Conservation (phyloP, 345 rosid species). For the Limnanthes douglasii region DNA sequence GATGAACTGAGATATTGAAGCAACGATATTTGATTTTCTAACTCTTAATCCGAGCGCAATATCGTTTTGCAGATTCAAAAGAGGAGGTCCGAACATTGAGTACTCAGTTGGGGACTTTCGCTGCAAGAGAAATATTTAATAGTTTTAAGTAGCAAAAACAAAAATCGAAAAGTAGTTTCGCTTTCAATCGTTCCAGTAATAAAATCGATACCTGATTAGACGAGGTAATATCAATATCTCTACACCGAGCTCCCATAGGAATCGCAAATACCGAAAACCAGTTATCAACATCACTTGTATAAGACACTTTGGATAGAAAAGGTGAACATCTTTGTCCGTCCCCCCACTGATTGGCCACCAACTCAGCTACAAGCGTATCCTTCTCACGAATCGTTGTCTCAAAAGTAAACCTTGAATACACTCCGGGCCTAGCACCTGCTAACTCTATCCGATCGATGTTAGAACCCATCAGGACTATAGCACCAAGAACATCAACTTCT, state of each 20-base stretch:
- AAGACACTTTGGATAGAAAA: constrained; percentile 52
- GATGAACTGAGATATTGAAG: constrained; percentile 54
- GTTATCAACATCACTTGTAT: constrained; percentile 38
- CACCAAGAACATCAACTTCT: constrained; percentile 60
- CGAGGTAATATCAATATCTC: constrained; percentile 37
- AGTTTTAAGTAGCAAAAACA: too few species aligned
- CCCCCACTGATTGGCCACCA: constrained; percentile 34
- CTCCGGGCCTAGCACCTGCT: constrained; percentile 53
- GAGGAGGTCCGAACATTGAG: constrained; percentile 54
- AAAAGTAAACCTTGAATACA: constrained; percentile 45
- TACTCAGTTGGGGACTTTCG: constrained; percentile 42
- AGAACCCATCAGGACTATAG: constrained; percentile 32
- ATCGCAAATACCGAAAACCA: constrained; percentile 59
- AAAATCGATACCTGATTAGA: constrained; percentile 33
- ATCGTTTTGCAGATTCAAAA: constrained; percentile 41
- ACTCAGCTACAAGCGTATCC: constrained; percentile 51
- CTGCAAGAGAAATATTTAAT: constrained; percentile 18
- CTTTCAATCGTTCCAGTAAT: too few species aligned
- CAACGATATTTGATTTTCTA: constrained; percentile 42
- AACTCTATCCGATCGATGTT: constrained; percentile 24
- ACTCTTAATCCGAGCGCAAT: constrained; percentile 42
- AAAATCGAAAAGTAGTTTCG: too few species aligned
- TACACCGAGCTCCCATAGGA: constrained; percentile 69
- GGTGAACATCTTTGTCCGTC: constrained; percentile 16
- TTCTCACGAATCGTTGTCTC: constrained; percentile 41